These are phyloP conservation scores for Eutypella sp. DNA, from an alignment of 2,329 filamentous ascomycete genomes.

Conservation along the genomic window DNA sequence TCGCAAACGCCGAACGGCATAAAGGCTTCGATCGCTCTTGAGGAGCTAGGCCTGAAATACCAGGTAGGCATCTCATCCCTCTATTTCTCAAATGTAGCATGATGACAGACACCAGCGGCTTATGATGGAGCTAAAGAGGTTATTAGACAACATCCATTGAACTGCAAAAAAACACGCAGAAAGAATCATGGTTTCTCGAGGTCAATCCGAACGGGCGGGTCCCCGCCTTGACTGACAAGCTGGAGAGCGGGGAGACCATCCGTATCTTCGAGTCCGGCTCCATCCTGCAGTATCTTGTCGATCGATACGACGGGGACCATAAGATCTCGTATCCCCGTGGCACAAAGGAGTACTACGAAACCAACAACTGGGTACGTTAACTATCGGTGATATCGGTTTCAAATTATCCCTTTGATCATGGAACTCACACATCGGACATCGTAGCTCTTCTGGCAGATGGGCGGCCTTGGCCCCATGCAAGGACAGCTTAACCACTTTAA, in stretches of 20 bases:
- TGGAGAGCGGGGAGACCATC: conserved; percentile 65
- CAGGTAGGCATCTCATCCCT: not conserved
- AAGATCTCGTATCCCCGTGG: conserved; percentile 73
- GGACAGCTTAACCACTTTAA: conserved; percentile 12
- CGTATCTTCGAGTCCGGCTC: conserved; percentile 75
- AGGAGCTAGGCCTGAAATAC: conserved; percentile 58
- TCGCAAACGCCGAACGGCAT: conserved; percentile 80
- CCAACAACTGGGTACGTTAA: conserved; percentile 62
- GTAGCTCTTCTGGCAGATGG: conserved; percentile 14
- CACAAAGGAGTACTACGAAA: conserved; percentile 68
- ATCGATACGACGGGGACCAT: conserved; percentile 72
- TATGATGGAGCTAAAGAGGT: not conserved
- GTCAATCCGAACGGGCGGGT: conserved; percentile 93
- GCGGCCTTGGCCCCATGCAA: conserved; percentile 8
- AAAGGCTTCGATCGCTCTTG: conserved; percentile 52
- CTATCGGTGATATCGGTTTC: no score
- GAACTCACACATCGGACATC: not conserved
- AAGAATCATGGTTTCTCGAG: conserved; percentile 72
- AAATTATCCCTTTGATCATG: not conserved
- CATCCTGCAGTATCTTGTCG: conserved; percentile 77
- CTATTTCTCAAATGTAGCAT: not conserved
- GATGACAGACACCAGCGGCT: not conserved
- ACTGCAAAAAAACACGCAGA: conserved; percentile 6
- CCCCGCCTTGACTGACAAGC: conserved; percentile 75
- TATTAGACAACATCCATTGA: conserved; percentile 4